Percentiles rank a stretch among this genome's conserved stretches.
These are phyloP conservation scores for Berberis vulgaris DNA, from an alignment of 164 flowering plant genomes.

Conservation along the genomic window DNA sequence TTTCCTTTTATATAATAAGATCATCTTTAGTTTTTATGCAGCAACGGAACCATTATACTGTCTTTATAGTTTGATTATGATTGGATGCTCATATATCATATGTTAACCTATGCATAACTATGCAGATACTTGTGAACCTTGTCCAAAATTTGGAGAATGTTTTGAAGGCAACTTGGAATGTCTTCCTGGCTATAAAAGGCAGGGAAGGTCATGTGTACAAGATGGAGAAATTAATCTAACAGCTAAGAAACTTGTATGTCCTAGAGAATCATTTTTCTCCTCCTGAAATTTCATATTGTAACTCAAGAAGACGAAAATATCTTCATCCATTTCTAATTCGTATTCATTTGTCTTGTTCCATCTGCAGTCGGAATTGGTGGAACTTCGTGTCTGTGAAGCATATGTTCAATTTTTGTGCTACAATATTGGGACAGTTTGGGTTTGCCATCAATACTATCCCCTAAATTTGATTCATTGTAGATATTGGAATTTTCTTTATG, in stretches of 20 bases:
- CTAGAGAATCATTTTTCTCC: neutral
- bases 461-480: slow-evolving; percentile 4
- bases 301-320: neutral
- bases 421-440: slow-evolving; percentile 72
- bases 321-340: neutral
- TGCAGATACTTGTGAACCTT: slow-evolving; percentile 77
- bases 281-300: neutral
- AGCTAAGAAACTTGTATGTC: slow-evolving; percentile 68
- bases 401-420: slow-evolving; percentile 50
- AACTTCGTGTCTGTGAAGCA: slow-evolving; percentile 51
- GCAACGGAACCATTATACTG: neutral
- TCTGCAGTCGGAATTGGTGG: slow-evolving; percentile 56
- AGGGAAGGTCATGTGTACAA: slow-evolving; percentile 64
- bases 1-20: neutral
- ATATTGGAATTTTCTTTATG: neutral
- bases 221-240: slow-evolving; percentile 70
- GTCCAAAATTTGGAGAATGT: slow-evolving; percentile 76
- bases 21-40: neutral
- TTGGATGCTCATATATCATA: slow-evolving; percentile 2
- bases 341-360: slow-evolving; percentile 8
- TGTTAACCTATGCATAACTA: slow-evolving; percentile 8
- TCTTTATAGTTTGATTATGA: neutral
- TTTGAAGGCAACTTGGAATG: slow-evolving; percentile 63
- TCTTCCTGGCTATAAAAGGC: slow-evolving; percentile 52
- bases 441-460: slow-evolving; percentile 25